Percentiles rank a stretch among this genome's conserved stretches.
Conservation (phyloP, 2,329 filamentous ascomycete genomes). For the Colletotrichum salicis region DNA sequence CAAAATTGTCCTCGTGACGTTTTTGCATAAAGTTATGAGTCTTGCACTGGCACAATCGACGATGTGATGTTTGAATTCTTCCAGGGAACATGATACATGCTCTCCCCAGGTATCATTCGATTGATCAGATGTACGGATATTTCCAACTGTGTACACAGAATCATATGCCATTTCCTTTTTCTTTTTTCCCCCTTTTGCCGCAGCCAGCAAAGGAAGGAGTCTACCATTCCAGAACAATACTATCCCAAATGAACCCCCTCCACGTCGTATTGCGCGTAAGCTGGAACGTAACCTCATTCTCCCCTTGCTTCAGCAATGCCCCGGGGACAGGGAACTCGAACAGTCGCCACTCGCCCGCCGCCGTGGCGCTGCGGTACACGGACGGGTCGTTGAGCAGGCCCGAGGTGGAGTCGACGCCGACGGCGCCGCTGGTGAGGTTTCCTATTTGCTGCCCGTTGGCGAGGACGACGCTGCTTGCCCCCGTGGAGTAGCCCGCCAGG, state of each 20-base stretch:
- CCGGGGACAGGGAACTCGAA: constrained; percentile 50
- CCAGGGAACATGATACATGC: background rate
- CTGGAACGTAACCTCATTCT: constrained; percentile 42
- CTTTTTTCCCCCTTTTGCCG: background rate
- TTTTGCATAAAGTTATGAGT: background rate
- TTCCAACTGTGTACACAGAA: background rate
- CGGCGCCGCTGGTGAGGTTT: constrained; percentile 49
- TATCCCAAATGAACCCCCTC: constrained; percentile 44
- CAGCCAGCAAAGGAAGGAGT: background rate
- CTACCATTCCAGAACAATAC: constrained; percentile 43
- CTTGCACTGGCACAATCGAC: too few species aligned
- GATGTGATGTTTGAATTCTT: background rate
- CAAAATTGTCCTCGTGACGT: background rate
- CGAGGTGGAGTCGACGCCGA: constrained; percentile 22
- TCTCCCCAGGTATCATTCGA: background rate
- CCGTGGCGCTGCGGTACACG: constrained; percentile 58
- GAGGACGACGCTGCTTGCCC: constrained; percentile 51
- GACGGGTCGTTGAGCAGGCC: constrained; percentile 54
- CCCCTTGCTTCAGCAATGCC: constrained; percentile 36
- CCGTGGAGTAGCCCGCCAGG: constrained; percentile 56
- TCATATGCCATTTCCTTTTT: background rate
- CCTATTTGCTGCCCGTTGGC: constrained; percentile 52
- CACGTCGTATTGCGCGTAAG: constrained; percentile 42
- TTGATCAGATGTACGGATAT: background rate
- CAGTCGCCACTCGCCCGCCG: constrained; percentile 58